Evolutionary conservation across 1,284 basidiomycete genomes (phyloP), one percentile per base, ranked within the genome.

Genomic region (Apiotrichum montevideense): DNA sequence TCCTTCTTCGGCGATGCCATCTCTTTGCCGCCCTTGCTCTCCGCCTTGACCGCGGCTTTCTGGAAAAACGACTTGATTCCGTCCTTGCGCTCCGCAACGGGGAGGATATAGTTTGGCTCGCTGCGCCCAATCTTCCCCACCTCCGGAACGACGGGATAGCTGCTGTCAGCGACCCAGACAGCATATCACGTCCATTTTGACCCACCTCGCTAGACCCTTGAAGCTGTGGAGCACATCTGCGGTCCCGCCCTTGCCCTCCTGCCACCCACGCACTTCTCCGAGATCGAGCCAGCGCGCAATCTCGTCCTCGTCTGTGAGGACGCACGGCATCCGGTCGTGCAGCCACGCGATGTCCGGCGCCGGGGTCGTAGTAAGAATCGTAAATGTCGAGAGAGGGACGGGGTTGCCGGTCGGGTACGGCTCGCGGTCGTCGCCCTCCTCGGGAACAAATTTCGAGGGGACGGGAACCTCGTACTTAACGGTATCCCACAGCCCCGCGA

Each of bases 301-400:
- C 6, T 87, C 85, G 4, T 83, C 79, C 46, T 79, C 68, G 1
- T 80, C 79, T 2, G 83, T 80, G 2, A 98, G 81, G 51, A 97
- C 87, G 51, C 93, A 88, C 3, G 94, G 94, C 79, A 95, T 93
- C 14, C 94, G 85, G 67, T 95, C 89, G 73, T 97, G 94, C 35
- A 95, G 79, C 87, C 88, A 92, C 9, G 79, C 77, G 54, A 90
- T 79, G 9, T 84, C 80, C 55, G 81, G 81, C 67, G 81, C 82
- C 1, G 88, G 86, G 10, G 81, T 77, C 0, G 90, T 93, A 0
- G 94, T 98, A 48, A 97, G 84, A 56, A 98, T 90, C 0, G 89
- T 87, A 71, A 91, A 97, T 0, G 89, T 89, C 79, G 85, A 89
- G 0, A 90, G 76, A 0, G 84, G 82, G 47, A 84, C 75, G 0